Conservation (phyloP, 2,329 filamentous ascomycete genomes). For the Bipolaris oryzae region DNA sequence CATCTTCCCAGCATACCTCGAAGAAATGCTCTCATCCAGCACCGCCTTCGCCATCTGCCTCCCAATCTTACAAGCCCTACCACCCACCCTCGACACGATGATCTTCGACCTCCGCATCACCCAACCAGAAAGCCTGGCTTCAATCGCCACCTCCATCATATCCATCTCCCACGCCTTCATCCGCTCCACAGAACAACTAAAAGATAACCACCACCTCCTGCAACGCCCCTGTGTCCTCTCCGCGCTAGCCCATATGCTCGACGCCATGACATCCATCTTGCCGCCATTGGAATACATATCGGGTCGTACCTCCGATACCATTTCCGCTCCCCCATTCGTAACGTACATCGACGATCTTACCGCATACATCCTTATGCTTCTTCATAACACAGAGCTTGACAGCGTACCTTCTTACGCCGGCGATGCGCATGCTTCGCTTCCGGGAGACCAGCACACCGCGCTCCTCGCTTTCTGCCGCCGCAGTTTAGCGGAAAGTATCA, state of each 20-base stretch:
- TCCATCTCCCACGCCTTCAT: slow-evolving; percentile 49
- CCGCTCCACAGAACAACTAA: slow-evolving; percentile 46
- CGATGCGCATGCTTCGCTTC: slow-evolving; percentile 9
- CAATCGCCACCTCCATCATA: slow-evolving; percentile 46
- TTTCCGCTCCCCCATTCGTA: slow-evolving; percentile 36
- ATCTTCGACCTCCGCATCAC: slow-evolving; percentile 54
- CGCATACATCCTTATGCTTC: slow-evolving; percentile 36
- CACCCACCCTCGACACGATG: slow-evolving; percentile 51
- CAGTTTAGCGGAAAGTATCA: slow-evolving; percentile 53
- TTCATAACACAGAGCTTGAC: slow-evolving; percentile 31
- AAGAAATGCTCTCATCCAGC: slow-evolving; percentile 52
- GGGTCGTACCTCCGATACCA: slow-evolving; percentile 30
- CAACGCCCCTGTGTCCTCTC: slow-evolving; percentile 49
- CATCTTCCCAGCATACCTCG: slow-evolving; percentile 64
- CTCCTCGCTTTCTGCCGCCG: slow-evolving; percentile 43
- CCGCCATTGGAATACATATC: slow-evolving; percentile 56
- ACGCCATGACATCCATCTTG: slow-evolving; percentile 50
- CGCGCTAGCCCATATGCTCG: slow-evolving; percentile 49
- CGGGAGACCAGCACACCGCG: slow-evolving; percentile 6
- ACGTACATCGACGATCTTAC: slow-evolving; percentile 50
- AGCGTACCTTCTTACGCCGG: slow-evolving; percentile 24
- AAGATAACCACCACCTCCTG: slow-evolving; percentile 43
- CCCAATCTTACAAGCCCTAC: slow-evolving; percentile 59
- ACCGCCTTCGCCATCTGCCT: slow-evolving; percentile 59
- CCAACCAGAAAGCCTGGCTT: slow-evolving; percentile 48